Percentiles rank a stretch among this genome's conserved stretches.
phyloP scores from a whole-genome alignment of 768 basidiomycete species.

The Cantharellus cinnabarinus region DNA sequence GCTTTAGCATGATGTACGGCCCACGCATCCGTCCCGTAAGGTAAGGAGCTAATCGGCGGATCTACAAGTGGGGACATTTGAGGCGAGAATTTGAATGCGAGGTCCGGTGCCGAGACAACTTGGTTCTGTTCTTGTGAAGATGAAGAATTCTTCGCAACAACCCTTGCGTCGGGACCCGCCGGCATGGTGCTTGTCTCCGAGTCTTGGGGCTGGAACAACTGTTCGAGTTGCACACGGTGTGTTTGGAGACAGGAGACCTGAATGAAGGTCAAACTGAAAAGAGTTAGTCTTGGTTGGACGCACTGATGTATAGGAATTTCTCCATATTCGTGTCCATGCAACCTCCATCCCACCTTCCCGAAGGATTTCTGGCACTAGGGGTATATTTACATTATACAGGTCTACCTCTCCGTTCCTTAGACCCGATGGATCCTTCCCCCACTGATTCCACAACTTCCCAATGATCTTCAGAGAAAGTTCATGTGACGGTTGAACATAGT shows the following conservation, averaged over 20 bases:
- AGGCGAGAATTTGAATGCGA: conserved; percentile 59
- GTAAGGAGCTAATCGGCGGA: conserved; percentile 37
- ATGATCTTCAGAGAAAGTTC: conserved; percentile 45
- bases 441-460: conserved; percentile 57
- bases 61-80: conserved; percentile 48
- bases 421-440: conserved; percentile 51
- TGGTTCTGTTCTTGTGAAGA: not conserved
- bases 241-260: not conserved
- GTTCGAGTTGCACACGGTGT: not conserved
- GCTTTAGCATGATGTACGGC: conserved; percentile 48
- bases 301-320: conserved; percentile 38
- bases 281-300: not conserved
- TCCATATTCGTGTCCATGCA: conserved; percentile 69
- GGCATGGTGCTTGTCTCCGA: not conserved
- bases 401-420: conserved; percentile 47
- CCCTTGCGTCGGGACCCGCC: not conserved
- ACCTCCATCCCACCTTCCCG: conserved; percentile 40
- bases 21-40: conserved; percentile 67
- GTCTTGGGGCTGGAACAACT: not conserved
- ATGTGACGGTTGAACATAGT: conserved; percentile 52
- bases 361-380: conserved; percentile 48
- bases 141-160: not conserved
- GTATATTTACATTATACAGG: conserved; percentile 75
- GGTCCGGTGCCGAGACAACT: conserved; percentile 15
- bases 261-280: not conserved